Percentiles rank a stretch among this genome's conserved stretches.
Evolutionary conservation across 192 early-diverging fungal genomes (phyloP).

Genomic region (Coemansia sp.): DNA sequence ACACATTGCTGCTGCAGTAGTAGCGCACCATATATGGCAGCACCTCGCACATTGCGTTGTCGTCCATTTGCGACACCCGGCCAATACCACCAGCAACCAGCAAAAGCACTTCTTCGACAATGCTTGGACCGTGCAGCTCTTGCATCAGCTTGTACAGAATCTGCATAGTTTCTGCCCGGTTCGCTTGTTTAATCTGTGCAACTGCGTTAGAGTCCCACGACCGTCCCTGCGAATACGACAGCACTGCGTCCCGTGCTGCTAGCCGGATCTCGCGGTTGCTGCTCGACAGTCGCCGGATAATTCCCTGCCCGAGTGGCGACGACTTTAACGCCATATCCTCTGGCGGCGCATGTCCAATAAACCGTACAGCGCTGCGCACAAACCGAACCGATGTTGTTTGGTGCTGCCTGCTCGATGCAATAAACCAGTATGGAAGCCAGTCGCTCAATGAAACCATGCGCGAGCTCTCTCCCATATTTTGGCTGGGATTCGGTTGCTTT

Average conservation of each 20-base stretch:
- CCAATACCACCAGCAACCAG: conserved; percentile 48
- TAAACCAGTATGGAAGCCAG: conserved; percentile 56
- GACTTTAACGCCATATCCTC: conserved; percentile 34
- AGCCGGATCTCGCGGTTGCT: conserved; percentile 48
- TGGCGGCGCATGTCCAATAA: conserved; percentile 40
- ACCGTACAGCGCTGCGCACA: conserved; percentile 31
- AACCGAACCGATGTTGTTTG: conserved; percentile 27
- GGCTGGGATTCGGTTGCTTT: not conserved
- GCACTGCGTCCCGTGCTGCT: conserved; percentile 36
- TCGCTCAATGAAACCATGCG: conserved; percentile 28
- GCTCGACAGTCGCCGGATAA: conserved; percentile 42
- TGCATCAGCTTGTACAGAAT: conserved; percentile 12
- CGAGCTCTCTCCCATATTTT: not conserved
- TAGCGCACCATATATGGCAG: conserved; percentile 33
- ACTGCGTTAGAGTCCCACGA: conserved; percentile 16
- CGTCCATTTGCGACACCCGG: conserved; percentile 21
- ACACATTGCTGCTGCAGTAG: conserved; percentile 44
- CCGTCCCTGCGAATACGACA: conserved; percentile 23
- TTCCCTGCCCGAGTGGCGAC: conserved; percentile 43
- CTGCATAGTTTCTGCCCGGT: conserved; percentile 31
- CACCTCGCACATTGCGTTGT: conserved; percentile 24
- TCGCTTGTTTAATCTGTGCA: conserved; percentile 18
- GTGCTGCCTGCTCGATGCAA: conserved; percentile 33
- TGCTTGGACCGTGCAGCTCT: conserved; percentile 18
- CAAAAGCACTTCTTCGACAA: conserved; percentile 42